Evolutionary conservation across 495 filamentous ascomycete genomes (phyloP).

Genomic region (Alectoria sarmentosa): DNA sequence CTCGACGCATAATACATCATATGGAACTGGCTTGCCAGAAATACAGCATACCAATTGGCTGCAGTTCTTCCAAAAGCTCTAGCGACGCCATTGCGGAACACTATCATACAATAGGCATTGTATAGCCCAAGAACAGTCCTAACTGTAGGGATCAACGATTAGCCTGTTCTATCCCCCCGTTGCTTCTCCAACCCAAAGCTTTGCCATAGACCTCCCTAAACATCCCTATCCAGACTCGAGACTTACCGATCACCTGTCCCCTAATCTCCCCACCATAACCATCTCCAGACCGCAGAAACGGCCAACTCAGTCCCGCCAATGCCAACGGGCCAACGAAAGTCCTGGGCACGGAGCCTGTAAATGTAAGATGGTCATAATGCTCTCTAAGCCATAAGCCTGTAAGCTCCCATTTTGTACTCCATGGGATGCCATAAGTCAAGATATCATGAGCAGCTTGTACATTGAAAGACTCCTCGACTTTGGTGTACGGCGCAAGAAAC

Average conservation of each 20-base stretch:
- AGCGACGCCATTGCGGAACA: constrained; percentile 56
- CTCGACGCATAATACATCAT: constrained; percentile 89
- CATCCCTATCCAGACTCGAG: constrained; percentile 17
- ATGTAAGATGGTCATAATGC: constrained; percentile 84
- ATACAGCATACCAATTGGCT: constrained; percentile 73
- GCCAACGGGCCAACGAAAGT: constrained; percentile 77
- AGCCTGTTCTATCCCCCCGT: background rate
- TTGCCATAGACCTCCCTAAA: background rate
- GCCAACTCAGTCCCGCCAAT: constrained; percentile 61
- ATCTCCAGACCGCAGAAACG: constrained; percentile 42
- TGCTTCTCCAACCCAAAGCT: background rate
- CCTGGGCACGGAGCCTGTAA: constrained; percentile 84
- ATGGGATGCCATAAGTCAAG: constrained; percentile 67
- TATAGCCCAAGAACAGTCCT: constrained; percentile 71
- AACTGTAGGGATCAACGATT: constrained; percentile 38
- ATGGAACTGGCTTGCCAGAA: constrained; percentile 88
- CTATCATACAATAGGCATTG: constrained; percentile 61
- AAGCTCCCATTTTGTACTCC: constrained; percentile 36
- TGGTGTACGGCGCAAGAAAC: constrained; percentile 79
- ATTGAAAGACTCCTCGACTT: constrained; percentile 99
- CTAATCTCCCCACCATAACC: constrained; percentile 36
- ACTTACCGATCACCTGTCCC: constrained; percentile 47
- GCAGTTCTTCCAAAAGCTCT: constrained; percentile 61
- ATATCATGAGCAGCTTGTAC: constrained; percentile 94
- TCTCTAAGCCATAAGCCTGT: constrained; percentile 38